Evolutionary conservation across 1,284 basidiomycete genomes (phyloP).

Genomic region (Lentinula novae-zelandiae): DNA sequence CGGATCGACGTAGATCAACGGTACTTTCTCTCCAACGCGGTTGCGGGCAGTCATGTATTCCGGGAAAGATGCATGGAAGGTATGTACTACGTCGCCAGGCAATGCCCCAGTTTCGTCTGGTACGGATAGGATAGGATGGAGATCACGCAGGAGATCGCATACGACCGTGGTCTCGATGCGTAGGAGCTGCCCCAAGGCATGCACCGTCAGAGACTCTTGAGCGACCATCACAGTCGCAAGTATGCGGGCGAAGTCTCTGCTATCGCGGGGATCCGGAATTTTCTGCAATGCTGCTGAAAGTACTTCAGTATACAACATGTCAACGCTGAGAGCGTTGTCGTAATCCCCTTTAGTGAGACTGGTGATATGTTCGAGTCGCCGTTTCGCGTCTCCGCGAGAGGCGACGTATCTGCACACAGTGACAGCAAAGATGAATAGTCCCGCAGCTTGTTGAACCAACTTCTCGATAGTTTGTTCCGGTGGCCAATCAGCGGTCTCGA

Average conservation of each 20-base stretch:
- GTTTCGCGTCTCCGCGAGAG: neutral
- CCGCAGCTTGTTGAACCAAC: neutral
- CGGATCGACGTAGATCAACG: neutral
- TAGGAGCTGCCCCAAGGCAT: constrained; percentile 1
- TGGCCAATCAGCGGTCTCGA: neutral
- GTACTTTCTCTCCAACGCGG: neutral
- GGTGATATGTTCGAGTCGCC: neutral
- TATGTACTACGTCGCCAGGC: neutral
- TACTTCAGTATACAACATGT: constrained; percentile 5
- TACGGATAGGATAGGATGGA: neutral
- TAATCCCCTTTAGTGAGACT: neutral
- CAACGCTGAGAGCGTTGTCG: neutral
- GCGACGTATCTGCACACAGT: constrained; percentile 2
- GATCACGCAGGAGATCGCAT: neutral
- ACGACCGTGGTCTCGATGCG: neutral
- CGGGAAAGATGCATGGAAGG: neutral
- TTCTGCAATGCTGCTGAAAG: neutral
- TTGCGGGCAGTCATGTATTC: neutral
- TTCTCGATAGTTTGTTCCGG: neutral
- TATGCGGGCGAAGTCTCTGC: neutral
- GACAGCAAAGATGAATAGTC: constrained; percentile 1
- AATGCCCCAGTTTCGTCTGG: neutral
- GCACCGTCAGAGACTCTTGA: neutral
- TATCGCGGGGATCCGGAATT: neutral
- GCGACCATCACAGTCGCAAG: neutral